Conservation (phyloP, 257 asterid genomes). For the Rhazya stricta region DNA sequence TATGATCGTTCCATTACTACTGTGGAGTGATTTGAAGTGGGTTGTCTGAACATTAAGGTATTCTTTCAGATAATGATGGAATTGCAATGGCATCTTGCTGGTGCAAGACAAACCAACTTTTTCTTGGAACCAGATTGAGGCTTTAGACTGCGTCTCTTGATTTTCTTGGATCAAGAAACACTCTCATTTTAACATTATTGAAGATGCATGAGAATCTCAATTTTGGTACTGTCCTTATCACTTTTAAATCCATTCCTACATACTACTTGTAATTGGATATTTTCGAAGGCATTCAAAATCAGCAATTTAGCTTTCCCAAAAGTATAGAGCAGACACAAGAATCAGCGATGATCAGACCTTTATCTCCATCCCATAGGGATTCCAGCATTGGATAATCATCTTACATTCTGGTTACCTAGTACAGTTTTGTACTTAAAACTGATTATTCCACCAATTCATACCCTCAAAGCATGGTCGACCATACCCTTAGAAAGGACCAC, state of each 20-base stretch:
- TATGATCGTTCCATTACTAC: no score
- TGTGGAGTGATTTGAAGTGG: no score
- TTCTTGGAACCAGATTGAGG: background rate
- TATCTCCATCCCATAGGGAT: background rate
- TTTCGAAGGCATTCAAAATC: background rate
- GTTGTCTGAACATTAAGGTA: no score
- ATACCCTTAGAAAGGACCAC: constrained; percentile 18
- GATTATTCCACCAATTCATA: constrained; percentile 13
- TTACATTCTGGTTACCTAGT: constrained; percentile 2
- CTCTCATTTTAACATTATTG: background rate
- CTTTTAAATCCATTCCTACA: background rate
- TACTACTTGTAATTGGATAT: background rate
- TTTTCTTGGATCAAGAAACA: background rate
- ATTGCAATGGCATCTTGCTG: no score
- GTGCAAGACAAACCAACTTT: background rate
- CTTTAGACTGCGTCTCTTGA: no score
- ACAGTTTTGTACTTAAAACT: background rate
- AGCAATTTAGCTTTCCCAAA: background rate
- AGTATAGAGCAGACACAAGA: background rate
- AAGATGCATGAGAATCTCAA: constrained; percentile 10
- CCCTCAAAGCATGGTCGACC: constrained; percentile 21
- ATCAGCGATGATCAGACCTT: background rate
- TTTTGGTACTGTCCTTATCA: background rate
- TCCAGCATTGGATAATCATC: constrained; percentile 4
- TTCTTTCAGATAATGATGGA: no score